phyloP scores from a whole-genome alignment of 2,329 filamentous ascomycete species.

The Alternaria arbusti region DNA sequence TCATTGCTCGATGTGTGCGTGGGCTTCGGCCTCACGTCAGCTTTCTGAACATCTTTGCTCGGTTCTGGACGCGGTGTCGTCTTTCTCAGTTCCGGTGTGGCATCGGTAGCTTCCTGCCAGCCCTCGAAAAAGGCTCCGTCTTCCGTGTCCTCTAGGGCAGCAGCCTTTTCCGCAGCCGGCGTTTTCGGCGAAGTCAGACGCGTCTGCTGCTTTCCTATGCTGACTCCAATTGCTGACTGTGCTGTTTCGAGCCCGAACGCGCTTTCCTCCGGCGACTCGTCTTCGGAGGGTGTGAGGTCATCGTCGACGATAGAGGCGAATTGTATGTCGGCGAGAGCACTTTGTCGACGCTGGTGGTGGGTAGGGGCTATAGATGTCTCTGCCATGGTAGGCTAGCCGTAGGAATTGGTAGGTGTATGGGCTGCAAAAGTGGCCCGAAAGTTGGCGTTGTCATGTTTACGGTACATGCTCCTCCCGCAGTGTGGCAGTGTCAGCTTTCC shows the following conservation, averaged over 20 bases:
- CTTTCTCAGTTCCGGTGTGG: not conserved
- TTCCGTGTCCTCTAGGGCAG: conserved; percentile 57
- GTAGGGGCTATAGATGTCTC: conserved; percentile 14
- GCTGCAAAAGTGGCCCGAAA: conserved; percentile 10
- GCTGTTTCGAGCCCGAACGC: conserved; percentile 48
- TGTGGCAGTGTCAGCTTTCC: conserved; percentile 38
- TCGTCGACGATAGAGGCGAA: conserved; percentile 50
- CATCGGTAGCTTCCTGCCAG: conserved; percentile 35
- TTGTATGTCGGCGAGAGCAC: conserved; percentile 52
- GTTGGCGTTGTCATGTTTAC: conserved; percentile 20
- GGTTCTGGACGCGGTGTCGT: not conserved
- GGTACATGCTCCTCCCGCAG: conserved; percentile 21
- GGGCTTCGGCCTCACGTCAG: not conserved
- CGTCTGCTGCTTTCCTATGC: conserved; percentile 64
- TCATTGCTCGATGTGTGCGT: conserved; percentile 6
- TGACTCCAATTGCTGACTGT: conserved; percentile 61
- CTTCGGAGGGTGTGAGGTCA: conserved; percentile 54
- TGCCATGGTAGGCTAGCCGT: conserved; percentile 25
- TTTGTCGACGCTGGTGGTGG: conserved; percentile 27
- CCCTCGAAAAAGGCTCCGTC: conserved; percentile 57
- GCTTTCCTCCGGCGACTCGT: conserved; percentile 44
- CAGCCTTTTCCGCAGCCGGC: conserved; percentile 65
- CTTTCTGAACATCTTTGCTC: not conserved
- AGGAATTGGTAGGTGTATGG: not conserved
- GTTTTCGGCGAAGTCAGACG: conserved; percentile 63